Base-by-base conservation (phyloP, 2,329 filamentous ascomycete genomes). In the Colletotrichum phormii region DNA sequence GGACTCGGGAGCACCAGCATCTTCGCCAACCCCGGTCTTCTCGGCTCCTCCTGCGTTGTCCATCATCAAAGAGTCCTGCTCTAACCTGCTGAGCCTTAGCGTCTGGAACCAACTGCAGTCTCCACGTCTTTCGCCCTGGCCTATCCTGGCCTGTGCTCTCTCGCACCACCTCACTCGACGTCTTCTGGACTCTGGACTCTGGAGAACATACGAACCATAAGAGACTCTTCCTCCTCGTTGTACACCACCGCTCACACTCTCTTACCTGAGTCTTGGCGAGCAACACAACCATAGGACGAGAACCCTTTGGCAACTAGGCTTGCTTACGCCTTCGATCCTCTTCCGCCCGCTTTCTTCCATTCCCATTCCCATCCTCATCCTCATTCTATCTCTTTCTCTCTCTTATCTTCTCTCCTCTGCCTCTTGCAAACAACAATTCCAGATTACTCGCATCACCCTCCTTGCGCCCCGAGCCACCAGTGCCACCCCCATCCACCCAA, bases 31-130 rank as follows among this genome's bases (percentile, higher is more conserved):
- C 59, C 37, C 54, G 64, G 51, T 53, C 69, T 29, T 58, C 69
- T 68, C 58, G 64, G 69, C 51, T 71, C 35, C 68, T 60, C 64
- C 49, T 31, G 59, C 37, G 60, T 51, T 46, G 42, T 33, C 29
- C 42, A 29, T 29, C 46, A 53, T 53, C 60, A 35, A 53, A 53
- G 42, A 22, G 42, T 49, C 42, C 18, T 49, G 18, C 42, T n/a
- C 42, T 49, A 49, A 22, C 53, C 22, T 29, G 22, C 53, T 26
- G 53, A 29, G 22, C 53, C 24, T 55, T 62, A 64, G 66, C 66
- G 35, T 53, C 64, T 59, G 24, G 26, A 54, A 54, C 53, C 67
- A 53, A 42, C 54, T 59, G 60, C 53, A 58, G 42, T 53, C 67
- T 42, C 35, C 55, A 55, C 67, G 51, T 24, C 24, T 42, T 15